A percentile compares a stretch with the other conserved stretches of the same genome.
These are phyloP conservation scores for Solanum hybrid DNA, from an alignment of 305 asterid species.

Conservation along the genomic window DNA sequence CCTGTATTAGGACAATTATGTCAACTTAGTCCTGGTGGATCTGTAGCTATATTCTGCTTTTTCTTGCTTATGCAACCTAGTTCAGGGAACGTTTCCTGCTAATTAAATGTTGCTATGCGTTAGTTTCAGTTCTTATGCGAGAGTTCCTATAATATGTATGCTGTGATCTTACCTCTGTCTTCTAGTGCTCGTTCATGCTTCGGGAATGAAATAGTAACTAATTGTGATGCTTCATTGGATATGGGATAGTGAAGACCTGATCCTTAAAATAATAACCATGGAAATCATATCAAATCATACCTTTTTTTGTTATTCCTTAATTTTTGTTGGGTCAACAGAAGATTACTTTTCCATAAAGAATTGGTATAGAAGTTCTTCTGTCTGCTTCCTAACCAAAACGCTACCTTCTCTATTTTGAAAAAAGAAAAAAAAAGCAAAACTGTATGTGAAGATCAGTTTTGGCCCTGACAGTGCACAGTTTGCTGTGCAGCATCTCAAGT, in stretches of 20 bases:
- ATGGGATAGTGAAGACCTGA: background rate
- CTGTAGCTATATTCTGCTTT: slow-evolving; percentile 20
- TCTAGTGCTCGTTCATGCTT: background rate
- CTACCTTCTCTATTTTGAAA: background rate
- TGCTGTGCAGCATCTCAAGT: background rate
- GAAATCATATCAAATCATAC: background rate
- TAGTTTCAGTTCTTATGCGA: background rate
- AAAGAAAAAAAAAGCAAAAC: background rate
- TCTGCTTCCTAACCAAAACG: background rate
- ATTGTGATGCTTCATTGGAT: background rate
- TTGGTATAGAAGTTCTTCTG: background rate
- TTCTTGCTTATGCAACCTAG: slow-evolving; percentile 14
- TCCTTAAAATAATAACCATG: background rate
- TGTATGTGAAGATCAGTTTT: background rate
- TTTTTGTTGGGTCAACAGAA: background rate
- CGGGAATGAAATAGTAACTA: background rate
- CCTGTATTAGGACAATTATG: slow-evolving; percentile 20
- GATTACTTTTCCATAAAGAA: background rate
- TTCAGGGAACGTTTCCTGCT: background rate
- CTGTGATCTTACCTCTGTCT: background rate
- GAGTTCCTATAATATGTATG: background rate
- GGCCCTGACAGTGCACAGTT: background rate
- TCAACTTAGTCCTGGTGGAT: slow-evolving; percentile 17
- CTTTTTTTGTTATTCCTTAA: background rate
- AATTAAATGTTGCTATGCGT: background rate